Base-by-base conservation (phyloP, 345 rosid species). In the Syzygium grande region DNA sequence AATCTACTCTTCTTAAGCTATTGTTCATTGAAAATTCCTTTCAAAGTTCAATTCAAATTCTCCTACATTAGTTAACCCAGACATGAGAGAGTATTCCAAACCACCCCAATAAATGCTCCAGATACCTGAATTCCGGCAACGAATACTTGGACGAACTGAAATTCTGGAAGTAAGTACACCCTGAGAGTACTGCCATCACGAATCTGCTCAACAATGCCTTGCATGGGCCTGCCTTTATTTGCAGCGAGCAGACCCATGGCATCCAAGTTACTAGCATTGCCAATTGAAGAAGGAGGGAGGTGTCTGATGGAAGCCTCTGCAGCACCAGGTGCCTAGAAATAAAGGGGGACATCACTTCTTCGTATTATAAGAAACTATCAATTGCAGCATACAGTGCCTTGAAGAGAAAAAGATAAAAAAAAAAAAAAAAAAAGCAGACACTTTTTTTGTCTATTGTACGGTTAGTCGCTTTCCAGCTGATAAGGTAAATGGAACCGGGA, bases 111-210 rank as follows among this genome's bases (percentile, higher is more conserved):
- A 21, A 34, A 19, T 73, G 83, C 49, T 73, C 83, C 49, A 73
- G 49, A 29, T 88, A 97, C 99, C 99, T 98, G 99, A 86, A 96
- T 91, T 91, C 99, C 99, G 5, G 99, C 99, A 89, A 98, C 96
- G 90, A 94, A 95, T 27, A 98, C 99, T 92, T 95, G 98, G 86
- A 98, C 99, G 89, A 94, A 98, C 92, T 96, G 98, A 91, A 97
- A 96, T 49, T 95, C 98, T 51, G 99, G 99, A 90, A 98, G 99
- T 94, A 98, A 93, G 92, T 97, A 93, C 79, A 97, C 98, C 52
- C 98, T 95, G 49, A 97, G 89, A 52, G 96, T 95, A 87, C 99
- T 97, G 83, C 99, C 99, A 94, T 97, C 99, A 78, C 98, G 98
- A 87, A 95, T 97, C 90, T 97, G 99, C 95, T 97, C 99, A 58